Evolutionary conservation across 306 rosid genomes (phyloP), one percentile per base, ranked within the genome.

Genomic region (Cajanus cajan): DNA sequence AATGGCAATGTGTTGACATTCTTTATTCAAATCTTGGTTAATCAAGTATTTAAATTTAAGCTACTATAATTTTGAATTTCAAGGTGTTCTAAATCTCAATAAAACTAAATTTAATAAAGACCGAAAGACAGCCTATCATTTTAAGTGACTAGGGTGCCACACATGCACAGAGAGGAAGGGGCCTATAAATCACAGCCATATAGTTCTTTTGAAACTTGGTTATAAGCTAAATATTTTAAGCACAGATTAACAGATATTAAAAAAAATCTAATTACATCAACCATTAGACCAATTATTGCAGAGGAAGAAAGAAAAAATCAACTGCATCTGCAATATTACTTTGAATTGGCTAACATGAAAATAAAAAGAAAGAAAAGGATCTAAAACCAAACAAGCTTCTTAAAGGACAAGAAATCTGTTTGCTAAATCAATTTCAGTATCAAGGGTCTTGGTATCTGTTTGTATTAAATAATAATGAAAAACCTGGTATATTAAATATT

Each of bases 351-450:
- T 68, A 43, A n/a, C 16, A 43, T 54, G 0, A 7, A 25, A 54
- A 45, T 48, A 43, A 52, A 31, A 3, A 10, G 12, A 7, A 45
- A 36, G 41, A 25, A 40, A 39, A 77, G 13, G 51, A 55, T 36
- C 39, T 59, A 71, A 57, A 19, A 31, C 76, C 9, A 19, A 31
- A 65, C 61, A 81, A 57, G 21, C 70, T 81, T 54, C 70, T 40
- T 22, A 8, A 39, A 57, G 72, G 6, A 47, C 63, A 68, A 68
- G 74, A 80, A n/a, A 73, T 19, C 2, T 54, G 55, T 31, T 69
- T 58, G 33, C 41, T 58, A 33, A 11, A 44, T 19, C 21, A 47
- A 58, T 55, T 24, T 31, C 13, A 52, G 63, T 36, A 47, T 57
- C 71, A 74, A 31, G 64, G 64, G 54, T 70, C 50, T 40, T 14